A percentile compares a stretch with the other conserved stretches of the same genome.
Conservation (phyloP, 768 basidiomycete genomes). For the Cyclocybe cylindracea region DNA sequence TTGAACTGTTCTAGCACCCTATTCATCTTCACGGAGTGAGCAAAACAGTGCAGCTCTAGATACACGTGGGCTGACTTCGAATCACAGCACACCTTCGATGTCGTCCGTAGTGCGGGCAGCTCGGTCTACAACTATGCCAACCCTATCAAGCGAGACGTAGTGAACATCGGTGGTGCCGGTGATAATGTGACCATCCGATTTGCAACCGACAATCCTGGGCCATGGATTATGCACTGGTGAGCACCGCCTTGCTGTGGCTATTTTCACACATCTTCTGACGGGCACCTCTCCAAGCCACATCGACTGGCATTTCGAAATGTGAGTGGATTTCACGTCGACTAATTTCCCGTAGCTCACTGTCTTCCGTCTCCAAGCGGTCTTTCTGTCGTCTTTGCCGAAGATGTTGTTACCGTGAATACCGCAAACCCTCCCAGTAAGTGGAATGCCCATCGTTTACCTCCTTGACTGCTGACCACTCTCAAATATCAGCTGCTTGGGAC, state of each 20-base stretch:
- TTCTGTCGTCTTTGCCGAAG: conserved; percentile 36
- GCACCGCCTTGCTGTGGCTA: not conserved
- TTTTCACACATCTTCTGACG: not conserved
- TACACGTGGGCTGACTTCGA: not conserved
- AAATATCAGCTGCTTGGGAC: conserved; percentile 28
- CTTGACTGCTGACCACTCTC: not conserved
- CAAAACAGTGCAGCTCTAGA: not conserved
- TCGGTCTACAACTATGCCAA: conserved; percentile 42
- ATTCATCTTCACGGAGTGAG: conserved; percentile 46
- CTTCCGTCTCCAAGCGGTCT: conserved; percentile 21
- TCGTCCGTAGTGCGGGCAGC: conserved; percentile 42
- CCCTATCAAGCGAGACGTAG: conserved; percentile 46
- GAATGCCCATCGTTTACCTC: not conserved
- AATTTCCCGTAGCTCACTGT: not conserved
- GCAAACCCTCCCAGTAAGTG: conserved; percentile 24
- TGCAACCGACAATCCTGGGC: conserved; percentile 63
- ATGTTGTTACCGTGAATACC: conserved; percentile 19
- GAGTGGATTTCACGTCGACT: conserved; percentile 6
- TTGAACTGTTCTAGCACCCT: conserved; percentile 30
- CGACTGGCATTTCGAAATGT: conserved; percentile 49
- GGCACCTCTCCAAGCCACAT: conserved; percentile 30
- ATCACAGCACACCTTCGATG: conserved; percentile 35
- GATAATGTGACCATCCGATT: conserved; percentile 57
- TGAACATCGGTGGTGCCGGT: conserved; percentile 25
- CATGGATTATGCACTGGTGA: conserved; percentile 43